Evolutionary conservation across 1,284 basidiomycete species (phyloP).

Genomic region (Meripilus lineatus): DNA sequence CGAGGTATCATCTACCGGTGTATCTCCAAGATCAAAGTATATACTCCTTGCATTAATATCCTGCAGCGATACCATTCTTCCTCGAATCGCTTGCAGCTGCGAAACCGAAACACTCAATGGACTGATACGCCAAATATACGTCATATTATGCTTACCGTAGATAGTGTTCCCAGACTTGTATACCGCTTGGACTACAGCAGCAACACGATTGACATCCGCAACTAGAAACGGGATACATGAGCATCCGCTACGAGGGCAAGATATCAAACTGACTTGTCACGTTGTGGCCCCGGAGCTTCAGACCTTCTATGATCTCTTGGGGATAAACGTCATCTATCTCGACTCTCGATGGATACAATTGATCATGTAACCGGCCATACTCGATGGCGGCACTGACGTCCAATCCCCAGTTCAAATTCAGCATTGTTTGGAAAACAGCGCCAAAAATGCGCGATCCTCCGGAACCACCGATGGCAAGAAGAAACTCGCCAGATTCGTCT

Average conservation of each 20-base stretch:
- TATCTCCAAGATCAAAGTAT: neutral
- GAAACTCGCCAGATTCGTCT: conserved; percentile 63
- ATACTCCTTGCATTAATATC: conserved; percentile 44
- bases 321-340: conserved; percentile 66
- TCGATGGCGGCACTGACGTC: conserved; percentile 82
- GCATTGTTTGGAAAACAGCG: conserved; percentile 73
- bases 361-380: conserved; percentile 86
- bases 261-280: conserved; percentile 47
- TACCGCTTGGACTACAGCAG: conserved; percentile 73
- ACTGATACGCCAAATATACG: too few species aligned
- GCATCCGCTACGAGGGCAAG: conserved; percentile 7
- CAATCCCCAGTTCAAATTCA: conserved; percentile 80
- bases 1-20: too few species aligned
- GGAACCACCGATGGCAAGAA: conserved; percentile 75
- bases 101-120: too few species aligned
- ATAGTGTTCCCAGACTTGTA: conserved; percentile 47
- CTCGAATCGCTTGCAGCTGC: conserved; percentile 79
- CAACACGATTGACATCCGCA: conserved; percentile 52
- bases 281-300: conserved; percentile 67
- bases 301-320: conserved; percentile 44
- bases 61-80: conserved; percentile 80
- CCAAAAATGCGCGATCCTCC: conserved; percentile 87
- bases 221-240: conserved; percentile 21
- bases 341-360: conserved; percentile 69
- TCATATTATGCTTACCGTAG: conserved; percentile 43